A percentile compares a stretch with the other conserved stretches of the same genome.
phyloP scores from a whole-genome alignment of 225 moss, liverwort and hornwort genomes.

The Straminergon stramineum region DNA sequence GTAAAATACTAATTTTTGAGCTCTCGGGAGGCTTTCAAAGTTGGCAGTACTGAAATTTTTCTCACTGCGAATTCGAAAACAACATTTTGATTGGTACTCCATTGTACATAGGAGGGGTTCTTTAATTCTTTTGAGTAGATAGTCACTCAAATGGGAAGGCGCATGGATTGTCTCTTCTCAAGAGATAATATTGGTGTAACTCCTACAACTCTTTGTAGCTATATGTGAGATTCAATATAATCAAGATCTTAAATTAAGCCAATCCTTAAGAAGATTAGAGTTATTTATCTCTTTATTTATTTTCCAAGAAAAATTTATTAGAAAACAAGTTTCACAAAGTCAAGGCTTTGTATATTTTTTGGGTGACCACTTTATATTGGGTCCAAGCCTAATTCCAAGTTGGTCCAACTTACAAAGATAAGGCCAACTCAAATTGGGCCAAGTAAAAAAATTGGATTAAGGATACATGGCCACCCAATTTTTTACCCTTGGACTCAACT shows the following conservation, averaged over 20 bases:
- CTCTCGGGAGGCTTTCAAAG: too few species aligned
- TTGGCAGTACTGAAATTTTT: too few species aligned
- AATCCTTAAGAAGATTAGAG: too few species aligned
- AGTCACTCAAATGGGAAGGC: background rate
- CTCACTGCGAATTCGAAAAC: too few species aligned
- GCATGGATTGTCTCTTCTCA: rapidly evolving
- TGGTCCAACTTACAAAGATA: background rate
- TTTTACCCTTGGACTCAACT: rapidly evolving
- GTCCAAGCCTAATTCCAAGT: background rate
- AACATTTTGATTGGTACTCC: too few species aligned
- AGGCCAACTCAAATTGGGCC: background rate
- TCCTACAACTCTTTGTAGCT: too few species aligned
- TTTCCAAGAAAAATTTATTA: background rate
- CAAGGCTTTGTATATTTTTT: background rate
- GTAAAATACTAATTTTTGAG: too few species aligned
- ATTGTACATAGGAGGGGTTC: rapidly evolving
- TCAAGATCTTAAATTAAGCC: too few species aligned
- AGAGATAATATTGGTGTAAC: too few species aligned
- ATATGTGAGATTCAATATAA: too few species aligned
- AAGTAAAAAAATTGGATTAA: background rate
- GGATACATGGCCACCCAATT: background rate
- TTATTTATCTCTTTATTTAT: too few species aligned
- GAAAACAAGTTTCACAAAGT: background rate
- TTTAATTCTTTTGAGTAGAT: too few species aligned
- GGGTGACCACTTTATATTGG: background rate